Conservation (phyloP, 1,284 basidiomycete species). For the Leccinum insolens region DNA sequence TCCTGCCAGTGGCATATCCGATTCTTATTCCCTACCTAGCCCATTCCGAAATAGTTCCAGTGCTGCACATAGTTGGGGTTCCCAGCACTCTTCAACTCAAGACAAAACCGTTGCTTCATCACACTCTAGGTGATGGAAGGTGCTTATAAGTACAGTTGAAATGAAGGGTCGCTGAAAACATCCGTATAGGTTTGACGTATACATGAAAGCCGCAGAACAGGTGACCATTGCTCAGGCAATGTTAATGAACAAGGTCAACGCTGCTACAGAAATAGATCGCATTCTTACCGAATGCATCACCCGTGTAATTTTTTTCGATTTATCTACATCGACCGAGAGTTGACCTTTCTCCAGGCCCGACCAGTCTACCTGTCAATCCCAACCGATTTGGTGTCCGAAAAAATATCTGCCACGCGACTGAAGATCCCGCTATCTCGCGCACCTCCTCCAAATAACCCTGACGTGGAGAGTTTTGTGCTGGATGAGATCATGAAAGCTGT, state of each 20-base stretch:
- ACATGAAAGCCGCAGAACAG: constrained; percentile 74
- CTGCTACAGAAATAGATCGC: constrained; percentile 79
- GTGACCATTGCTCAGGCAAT: constrained; percentile 75
- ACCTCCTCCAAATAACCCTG: constrained; percentile 55
- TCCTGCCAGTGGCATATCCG: background rate
- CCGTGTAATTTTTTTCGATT: constrained; percentile 39
- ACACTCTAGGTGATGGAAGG: constrained; percentile 87
- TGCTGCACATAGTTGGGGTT: constrained; percentile 90
- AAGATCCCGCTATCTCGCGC: constrained; percentile 60
- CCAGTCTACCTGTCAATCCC: constrained; percentile 92
- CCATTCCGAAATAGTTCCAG: constrained; percentile 88
- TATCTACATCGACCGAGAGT: background rate
- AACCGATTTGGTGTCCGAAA: constrained; percentile 77
- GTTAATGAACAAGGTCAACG: constrained; percentile 55
- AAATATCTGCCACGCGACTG: constrained; percentile 71
- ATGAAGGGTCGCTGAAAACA: constrained; percentile 6
- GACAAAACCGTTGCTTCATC: constrained; percentile 74
- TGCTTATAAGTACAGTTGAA: constrained; percentile 23
- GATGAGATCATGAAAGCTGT: constrained; percentile 72
- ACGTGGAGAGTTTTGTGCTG: constrained; percentile 73
- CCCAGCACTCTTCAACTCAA: constrained; percentile 79
- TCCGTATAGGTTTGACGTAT: constrained; percentile 70
- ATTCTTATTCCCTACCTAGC: constrained; percentile 43
- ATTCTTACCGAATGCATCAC: constrained; percentile 77
- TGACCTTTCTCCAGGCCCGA: constrained; percentile 53